Evolutionary conservation across 2,329 filamentous ascomycete genomes (phyloP).

Genomic region (Cladosporium sp.): DNA sequence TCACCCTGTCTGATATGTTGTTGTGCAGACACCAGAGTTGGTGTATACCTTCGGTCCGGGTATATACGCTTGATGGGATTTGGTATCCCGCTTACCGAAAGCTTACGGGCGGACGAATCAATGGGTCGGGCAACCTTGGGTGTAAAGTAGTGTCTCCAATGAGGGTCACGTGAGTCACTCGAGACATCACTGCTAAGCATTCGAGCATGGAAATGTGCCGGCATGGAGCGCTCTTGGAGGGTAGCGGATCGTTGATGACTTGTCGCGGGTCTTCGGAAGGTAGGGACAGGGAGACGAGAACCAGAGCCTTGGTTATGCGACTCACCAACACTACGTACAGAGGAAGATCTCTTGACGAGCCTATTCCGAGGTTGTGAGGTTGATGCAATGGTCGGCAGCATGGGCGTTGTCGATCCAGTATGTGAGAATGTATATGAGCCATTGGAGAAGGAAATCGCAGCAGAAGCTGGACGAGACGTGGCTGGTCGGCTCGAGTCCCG

Average conservation of each 20-base stretch:
- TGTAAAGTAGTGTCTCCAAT: conserved; percentile 34
- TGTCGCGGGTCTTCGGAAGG: conserved; percentile 68
- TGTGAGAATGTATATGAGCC: conserved; percentile 46
- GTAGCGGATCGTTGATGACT: conserved; percentile 74
- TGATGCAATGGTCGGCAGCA: conserved; percentile 45
- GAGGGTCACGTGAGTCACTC: conserved; percentile 20
- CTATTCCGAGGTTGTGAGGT: conserved; percentile 61
- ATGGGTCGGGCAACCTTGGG: conserved; percentile 24
- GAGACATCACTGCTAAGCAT: conserved; percentile 16
- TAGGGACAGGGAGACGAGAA: conserved; percentile 61
- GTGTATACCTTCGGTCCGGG: conserved; percentile 33
- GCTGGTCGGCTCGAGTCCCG: conserved; percentile 44
- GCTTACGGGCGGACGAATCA: conserved; percentile 17
- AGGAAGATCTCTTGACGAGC: conserved; percentile 68
- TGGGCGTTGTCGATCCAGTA: conserved; percentile 58
- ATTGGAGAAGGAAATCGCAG: conserved; percentile 62
- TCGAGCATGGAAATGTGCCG: conserved; percentile 9
- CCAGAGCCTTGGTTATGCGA: conserved; percentile 46
- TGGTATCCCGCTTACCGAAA: conserved; percentile 32
- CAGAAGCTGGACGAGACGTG: conserved; percentile 61
- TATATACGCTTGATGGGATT: conserved; percentile 35
- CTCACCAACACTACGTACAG: conserved; percentile 47
- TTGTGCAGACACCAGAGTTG: conserved; percentile 28
- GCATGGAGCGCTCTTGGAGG: conserved; percentile 43
- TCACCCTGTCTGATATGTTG: conserved; percentile 21